Percentiles rank a stretch among this genome's conserved stretches.
phyloP scores from a whole-genome alignment of 2,329 filamentous ascomycete species.

The Arthrobotrys sphaeroides region DNA sequence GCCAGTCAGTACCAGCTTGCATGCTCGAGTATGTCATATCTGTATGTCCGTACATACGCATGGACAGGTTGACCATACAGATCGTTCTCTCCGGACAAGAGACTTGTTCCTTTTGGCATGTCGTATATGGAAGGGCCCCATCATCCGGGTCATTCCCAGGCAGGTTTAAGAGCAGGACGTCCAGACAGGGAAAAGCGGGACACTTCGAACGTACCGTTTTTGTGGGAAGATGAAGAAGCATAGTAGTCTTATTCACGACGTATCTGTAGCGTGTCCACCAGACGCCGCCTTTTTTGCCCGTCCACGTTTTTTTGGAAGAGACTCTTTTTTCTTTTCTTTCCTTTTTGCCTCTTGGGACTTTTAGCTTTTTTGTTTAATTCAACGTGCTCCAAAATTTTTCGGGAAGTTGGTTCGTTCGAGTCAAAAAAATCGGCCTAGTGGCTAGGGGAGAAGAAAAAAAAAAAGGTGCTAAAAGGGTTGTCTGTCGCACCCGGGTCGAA shows the following conservation, averaged over 20 bases:
- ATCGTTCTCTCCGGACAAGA: slow-evolving; percentile 16
- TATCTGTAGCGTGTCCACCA: slow-evolving; percentile 45
- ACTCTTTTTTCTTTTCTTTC: slow-evolving; percentile 13
- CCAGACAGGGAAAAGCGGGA: slow-evolving; percentile 51
- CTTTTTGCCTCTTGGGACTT: slow-evolving; percentile 28
- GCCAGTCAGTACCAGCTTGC: slow-evolving; percentile 9
- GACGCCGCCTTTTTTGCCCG: slow-evolving; percentile 49
- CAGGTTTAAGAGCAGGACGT: slow-evolving; percentile 45
- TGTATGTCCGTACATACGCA: neutral
- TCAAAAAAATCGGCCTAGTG: slow-evolving; percentile 39
- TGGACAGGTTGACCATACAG: neutral
- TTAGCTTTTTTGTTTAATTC: slow-evolving; percentile 35
- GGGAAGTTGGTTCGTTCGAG: slow-evolving; percentile 48
- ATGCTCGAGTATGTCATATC: slow-evolving; percentile 14
- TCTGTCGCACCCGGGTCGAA: slow-evolving; percentile 50
- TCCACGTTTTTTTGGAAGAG: slow-evolving; percentile 45
- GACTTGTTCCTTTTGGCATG: slow-evolving; percentile 38
- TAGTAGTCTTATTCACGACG: slow-evolving; percentile 28
- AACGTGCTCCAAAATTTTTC: slow-evolving; percentile 50
- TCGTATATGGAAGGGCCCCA: slow-evolving; percentile 21
- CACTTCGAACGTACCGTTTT: slow-evolving; percentile 6
- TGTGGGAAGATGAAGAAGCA: neutral
- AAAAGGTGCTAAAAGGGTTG: slow-evolving; percentile 46
- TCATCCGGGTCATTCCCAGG: slow-evolving; percentile 31
- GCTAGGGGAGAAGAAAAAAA: slow-evolving; percentile 35